Evolutionary conservation across 345 rosid genomes (phyloP).

Genomic region (Excoecaria cochinchinensis): DNA sequence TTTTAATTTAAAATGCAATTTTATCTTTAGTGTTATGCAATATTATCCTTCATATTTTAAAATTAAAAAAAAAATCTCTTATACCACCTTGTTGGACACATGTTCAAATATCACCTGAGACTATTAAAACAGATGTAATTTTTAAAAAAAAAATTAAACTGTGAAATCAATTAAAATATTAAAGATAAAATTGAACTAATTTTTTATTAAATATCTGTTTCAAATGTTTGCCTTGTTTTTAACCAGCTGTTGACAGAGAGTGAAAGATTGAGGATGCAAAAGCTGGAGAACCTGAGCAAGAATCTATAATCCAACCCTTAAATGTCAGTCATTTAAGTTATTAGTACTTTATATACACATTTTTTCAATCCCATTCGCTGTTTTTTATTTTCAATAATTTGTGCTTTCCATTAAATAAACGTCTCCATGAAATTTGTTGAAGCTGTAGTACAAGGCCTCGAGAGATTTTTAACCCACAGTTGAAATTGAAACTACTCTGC

Average conservation of each 20-base stretch:
- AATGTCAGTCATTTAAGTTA: not conserved
- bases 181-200: no score
- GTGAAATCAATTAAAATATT: no score
- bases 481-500: no score
- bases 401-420: not conserved
- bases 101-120: no score
- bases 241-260: conserved; percentile 64
- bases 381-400: not conserved
- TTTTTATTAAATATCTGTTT: no score
- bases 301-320: conserved; percentile 36
- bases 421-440: not conserved
- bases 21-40: not conserved
- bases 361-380: no score
- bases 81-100: no score
- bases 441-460: not conserved
- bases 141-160: no score
- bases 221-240: not conserved
- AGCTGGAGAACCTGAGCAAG: conserved; percentile 72
- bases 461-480: no score
- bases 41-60: no score
- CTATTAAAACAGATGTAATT: no score
- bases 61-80: no score
- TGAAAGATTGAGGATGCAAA: conserved; percentile 65
- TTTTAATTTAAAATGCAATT: not conserved
- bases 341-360: not conserved